Evolutionary conservation across 306 rosid genomes (phyloP).

Genomic region (Pyrus pyrifolia): DNA sequence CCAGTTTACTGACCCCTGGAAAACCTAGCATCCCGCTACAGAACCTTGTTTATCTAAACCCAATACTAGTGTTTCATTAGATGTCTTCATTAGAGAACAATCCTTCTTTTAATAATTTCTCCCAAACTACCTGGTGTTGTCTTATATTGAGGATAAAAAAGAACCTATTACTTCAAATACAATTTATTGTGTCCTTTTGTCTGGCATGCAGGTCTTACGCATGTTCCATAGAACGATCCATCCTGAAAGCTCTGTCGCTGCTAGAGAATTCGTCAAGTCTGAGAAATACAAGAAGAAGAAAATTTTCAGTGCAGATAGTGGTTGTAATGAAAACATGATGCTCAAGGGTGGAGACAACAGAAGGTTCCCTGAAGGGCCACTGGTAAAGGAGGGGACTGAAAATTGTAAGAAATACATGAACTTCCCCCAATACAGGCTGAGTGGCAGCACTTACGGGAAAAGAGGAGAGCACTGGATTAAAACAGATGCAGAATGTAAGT

Average conservation of each 20-base stretch:
- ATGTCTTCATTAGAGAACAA: neutral
- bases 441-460: slow-evolving; percentile 33
- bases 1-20: neutral
- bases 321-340: slow-evolving; percentile 22
- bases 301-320: slow-evolving; percentile 21
- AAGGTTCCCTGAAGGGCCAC: slow-evolving; percentile 23
- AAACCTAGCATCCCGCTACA: slow-evolving; percentile 8
- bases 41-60: slow-evolving; percentile 1
- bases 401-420: slow-evolving; percentile 29
- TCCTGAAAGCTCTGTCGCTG: slow-evolving; percentile 47
- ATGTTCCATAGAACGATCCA: slow-evolving; percentile 63
- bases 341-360: slow-evolving; percentile 23
- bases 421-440: slow-evolving; percentile 30
- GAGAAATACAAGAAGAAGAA: slow-evolving; percentile 30
- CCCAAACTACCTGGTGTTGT: neutral
- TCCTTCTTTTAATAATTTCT: neutral
- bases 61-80: neutral
- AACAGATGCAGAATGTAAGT: slow-evolving; percentile 92
- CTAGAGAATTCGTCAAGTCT: slow-evolving; percentile 24
- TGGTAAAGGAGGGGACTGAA: slow-evolving; percentile 29
- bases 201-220: slow-evolving; percentile 55
- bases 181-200: slow-evolving; percentile 14
- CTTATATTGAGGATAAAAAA: neutral
- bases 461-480: slow-evolving; percentile 84
- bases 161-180: neutral